Evolutionary conservation across 306 rosid species (phyloP).

Genomic region (Cucumis melo): DNA sequence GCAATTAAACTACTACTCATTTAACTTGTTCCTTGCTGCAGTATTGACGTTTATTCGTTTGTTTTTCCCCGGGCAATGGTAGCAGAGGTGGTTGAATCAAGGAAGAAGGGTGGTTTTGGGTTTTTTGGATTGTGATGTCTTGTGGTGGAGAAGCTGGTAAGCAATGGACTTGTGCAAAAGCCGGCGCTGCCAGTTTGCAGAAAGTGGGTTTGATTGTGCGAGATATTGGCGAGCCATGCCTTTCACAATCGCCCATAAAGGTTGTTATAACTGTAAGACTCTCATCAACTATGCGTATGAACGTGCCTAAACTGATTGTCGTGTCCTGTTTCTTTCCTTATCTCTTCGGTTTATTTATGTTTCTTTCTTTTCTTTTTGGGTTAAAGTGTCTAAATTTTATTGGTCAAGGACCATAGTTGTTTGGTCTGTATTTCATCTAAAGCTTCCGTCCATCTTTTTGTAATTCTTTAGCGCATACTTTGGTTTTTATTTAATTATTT

Average conservation of each 20-base stretch:
- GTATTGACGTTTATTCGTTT: constrained; percentile 3
- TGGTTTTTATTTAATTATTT: too few species aligned
- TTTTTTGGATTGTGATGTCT: constrained; percentile 33
- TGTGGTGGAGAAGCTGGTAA: constrained; percentile 30
- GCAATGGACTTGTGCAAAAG: constrained; percentile 64
- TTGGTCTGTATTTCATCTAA: neutral
- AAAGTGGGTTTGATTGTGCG: constrained; percentile 59
- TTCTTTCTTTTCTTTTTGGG: neutral
- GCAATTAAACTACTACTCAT: neutral
- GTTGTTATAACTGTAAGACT: constrained; percentile 53
- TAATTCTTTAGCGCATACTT: too few species aligned
- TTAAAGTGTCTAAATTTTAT: neutral
- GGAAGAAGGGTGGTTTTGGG: constrained; percentile 12
- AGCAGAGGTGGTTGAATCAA: constrained; percentile 11
- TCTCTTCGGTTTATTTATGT: neutral
- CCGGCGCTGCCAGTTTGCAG: constrained; percentile 39
- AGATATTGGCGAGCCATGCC: constrained; percentile 74
- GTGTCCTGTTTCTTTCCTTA: neutral
- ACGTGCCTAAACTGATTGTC: neutral
- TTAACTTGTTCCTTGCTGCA: neutral
- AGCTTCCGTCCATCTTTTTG: too few species aligned
- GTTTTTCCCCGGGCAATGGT: constrained; percentile 7
- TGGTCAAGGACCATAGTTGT: neutral
- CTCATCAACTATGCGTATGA: constrained; percentile 6
- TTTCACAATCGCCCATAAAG: constrained; percentile 57